A percentile compares a stretch with the other conserved stretches of the same genome.
phyloP scores from a whole-genome alignment of 768 basidiomycete genomes.

The Symmetrospora coprosmae region DNA sequence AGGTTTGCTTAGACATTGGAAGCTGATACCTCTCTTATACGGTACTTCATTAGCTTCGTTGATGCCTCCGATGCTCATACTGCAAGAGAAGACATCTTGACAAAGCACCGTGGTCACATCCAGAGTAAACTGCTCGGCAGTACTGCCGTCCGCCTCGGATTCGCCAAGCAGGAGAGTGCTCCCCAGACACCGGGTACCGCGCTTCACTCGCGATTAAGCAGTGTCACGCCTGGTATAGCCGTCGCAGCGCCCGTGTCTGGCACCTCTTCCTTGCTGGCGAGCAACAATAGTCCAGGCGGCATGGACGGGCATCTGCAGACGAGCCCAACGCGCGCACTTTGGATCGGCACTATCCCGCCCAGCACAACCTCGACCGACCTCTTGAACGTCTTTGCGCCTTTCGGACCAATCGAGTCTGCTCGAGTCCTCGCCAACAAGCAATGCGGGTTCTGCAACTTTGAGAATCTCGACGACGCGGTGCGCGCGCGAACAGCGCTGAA shows the following conservation, averaged over 20 bases:
- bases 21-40: background rate
- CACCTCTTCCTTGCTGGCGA: too few relatives aligned
- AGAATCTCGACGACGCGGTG: conserved; percentile 90
- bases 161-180: conserved; percentile 93
- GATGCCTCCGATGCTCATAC: conserved; percentile 64
- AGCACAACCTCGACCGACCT: conserved; percentile 90
- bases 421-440: conserved; percentile 94
- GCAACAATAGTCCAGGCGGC: conserved; percentile 1
- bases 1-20: background rate
- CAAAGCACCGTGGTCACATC: conserved; percentile 63
- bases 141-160: conserved; percentile 81
- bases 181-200: conserved; percentile 79
- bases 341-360: conserved; percentile 94
- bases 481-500: conserved; percentile 88
- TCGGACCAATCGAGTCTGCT: conserved; percentile 93
- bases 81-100: conserved; percentile 93
- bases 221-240: too few relatives aligned
- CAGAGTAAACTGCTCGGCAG: conserved; percentile 56
- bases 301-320: conserved; percentile 51
- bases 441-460: conserved; percentile 84
- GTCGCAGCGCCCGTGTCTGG: background rate
- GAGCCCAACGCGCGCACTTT: conserved; percentile 83
- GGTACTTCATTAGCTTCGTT: conserved; percentile 2
- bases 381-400: conserved; percentile 88
- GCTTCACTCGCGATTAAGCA: background rate